Base-by-base conservation (phyloP, 148 eudicot genomes). In the Silene latifolia region DNA sequence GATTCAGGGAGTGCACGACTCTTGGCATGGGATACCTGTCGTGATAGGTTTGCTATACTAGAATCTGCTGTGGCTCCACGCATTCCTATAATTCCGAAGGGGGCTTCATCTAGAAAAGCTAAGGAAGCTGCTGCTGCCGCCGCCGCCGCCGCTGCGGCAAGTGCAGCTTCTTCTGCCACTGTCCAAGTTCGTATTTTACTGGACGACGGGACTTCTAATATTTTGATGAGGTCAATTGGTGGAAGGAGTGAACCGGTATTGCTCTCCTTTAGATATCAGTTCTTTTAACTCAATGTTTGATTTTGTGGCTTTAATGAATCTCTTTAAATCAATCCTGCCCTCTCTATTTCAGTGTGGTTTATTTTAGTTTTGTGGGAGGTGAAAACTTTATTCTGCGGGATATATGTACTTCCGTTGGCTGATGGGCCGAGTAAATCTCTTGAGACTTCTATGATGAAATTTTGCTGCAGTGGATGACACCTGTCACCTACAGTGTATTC, bases 51-150 rank as follows among this genome's bases (percentile, higher is more conserved):
- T 84, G 97, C 99, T 69, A 78, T 95, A 70, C 79, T 95, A 80
- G 99, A 95, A 80, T 89, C 99, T 76, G 86, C 88, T 71, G 63
- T 85, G 75, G 80, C 88, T 82, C 93, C 91, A 63, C 86, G 99
- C 76, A 79, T 90, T 61, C 92, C 97, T 59, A 85, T 95, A 68
- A 81, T 87, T 62, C 94, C 92, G 7, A 95, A 89, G 85, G 96
- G 97, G 29, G 66, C 94, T 78, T 95, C 96, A 74, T 94, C 98
- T 72, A 90, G 85, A 86, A 95, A 85, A 87, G 96, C 99, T 65
- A 95, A 89, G 88, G 99, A 95, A 82, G 99, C 99, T 80, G 99
- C 97, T 70, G 93, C 91, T n/a, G 98, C 98, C 0, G 96, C 98
- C 7, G 93, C 93, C 1, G 96, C 93, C 4, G 97, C 93, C 11